phyloP scores from a whole-genome alignment of 768 basidiomycete genomes.

The Pleurotus giganteus region DNA sequence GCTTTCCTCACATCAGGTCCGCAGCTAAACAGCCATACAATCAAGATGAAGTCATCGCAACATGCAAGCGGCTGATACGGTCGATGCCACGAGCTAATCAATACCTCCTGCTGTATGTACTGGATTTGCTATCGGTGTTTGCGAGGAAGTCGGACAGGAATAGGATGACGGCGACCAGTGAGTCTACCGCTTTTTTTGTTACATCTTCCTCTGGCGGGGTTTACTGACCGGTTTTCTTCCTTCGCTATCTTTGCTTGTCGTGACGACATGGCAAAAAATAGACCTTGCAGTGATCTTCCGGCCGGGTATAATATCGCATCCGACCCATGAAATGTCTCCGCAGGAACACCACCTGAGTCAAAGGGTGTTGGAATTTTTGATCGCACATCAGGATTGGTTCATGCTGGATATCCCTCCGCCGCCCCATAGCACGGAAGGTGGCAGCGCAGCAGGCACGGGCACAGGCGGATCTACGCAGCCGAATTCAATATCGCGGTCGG shows the following conservation, averaged over 20 bases:
- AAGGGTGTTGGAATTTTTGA: slow-evolving; percentile 90
- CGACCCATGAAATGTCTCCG: slow-evolving; percentile 82
- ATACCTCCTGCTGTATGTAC: slow-evolving; percentile 94
- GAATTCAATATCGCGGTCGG: background rate
- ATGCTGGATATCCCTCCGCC: slow-evolving; percentile 84
- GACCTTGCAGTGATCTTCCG: slow-evolving; percentile 98
- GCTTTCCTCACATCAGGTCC: slow-evolving; percentile 12
- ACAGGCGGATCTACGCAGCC: background rate
- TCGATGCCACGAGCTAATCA: slow-evolving; percentile 87
- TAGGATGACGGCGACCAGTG: slow-evolving; percentile 93
- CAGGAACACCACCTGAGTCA: slow-evolving; percentile 86
- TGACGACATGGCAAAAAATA: no score
- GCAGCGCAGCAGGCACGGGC: background rate
- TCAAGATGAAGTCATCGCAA: slow-evolving; percentile 69
- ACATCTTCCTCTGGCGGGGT: background rate
- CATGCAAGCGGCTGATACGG: slow-evolving; percentile 83
- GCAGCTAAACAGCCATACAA: slow-evolving; percentile 67
- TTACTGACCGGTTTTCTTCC: slow-evolving; percentile 3
- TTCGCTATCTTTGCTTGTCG: background rate
- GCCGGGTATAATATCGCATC: slow-evolving; percentile 90
- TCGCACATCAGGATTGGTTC: slow-evolving; percentile 96
- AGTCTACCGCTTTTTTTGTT: slow-evolving; percentile 28
- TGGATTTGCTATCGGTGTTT: slow-evolving; percentile 95
- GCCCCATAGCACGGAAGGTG: slow-evolving; percentile 22
- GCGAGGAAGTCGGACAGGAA: slow-evolving; percentile 89